Percentiles rank a stretch among this genome's conserved stretches.
Evolutionary conservation across 1,284 basidiomycete species (phyloP).

Genomic region (Ustilago tritici): DNA sequence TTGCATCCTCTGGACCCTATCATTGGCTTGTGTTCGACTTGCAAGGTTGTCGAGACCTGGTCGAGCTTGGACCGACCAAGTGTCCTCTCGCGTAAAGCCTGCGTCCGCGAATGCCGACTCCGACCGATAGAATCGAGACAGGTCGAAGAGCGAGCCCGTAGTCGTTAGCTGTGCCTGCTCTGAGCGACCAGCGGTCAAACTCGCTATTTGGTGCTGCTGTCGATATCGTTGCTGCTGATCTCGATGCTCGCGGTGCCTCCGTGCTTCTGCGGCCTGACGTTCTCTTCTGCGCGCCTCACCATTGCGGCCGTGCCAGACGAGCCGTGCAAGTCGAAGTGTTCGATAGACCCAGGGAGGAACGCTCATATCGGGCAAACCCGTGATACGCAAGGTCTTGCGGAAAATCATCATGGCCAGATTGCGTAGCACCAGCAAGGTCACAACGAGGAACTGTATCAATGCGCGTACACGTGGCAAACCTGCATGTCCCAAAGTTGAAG

Average conservation of each 20-base stretch:
- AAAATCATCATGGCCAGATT: constrained; percentile 16
- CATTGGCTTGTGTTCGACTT: background rate
- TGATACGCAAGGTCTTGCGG: constrained; percentile 9
- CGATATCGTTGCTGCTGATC: constrained; percentile 17
- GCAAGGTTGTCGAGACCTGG: background rate
- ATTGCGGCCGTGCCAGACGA: constrained; percentile 66
- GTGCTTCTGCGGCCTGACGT: constrained; percentile 16
- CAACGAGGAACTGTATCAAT: constrained; percentile 16
- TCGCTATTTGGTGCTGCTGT: background rate
- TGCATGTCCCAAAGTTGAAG: constrained; percentile 19
- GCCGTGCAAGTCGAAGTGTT: constrained; percentile 46
- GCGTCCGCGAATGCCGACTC: background rate
- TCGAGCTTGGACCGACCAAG: background rate
- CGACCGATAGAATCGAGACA: background rate
- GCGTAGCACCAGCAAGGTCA: constrained; percentile 23
- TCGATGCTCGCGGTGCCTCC: background rate
- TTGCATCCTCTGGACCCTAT: background rate
- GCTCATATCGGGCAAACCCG: constrained; percentile 32
- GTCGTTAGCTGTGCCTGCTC: background rate
- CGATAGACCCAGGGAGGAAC: constrained; percentile 38
- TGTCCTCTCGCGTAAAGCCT: background rate
- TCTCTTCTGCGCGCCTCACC: constrained; percentile 53
- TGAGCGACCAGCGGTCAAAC: background rate
- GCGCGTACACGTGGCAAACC: constrained; percentile 28
- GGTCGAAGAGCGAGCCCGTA: background rate